Base-by-base conservation (phyloP, 2,329 filamentous ascomycete genomes). In the Xylariaceae sp. region DNA sequence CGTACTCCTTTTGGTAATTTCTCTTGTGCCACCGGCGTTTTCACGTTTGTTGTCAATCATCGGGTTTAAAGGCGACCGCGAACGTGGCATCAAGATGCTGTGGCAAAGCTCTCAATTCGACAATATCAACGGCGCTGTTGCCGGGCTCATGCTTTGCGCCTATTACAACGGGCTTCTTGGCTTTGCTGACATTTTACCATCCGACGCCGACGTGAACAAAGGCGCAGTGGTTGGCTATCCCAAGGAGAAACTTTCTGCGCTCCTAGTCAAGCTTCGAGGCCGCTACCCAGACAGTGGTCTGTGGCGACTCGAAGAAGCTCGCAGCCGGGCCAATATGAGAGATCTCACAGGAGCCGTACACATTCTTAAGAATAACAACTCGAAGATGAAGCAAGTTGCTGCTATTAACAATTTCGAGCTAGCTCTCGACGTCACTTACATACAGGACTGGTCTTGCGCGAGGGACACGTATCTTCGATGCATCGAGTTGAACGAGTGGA, bases 111-210 rank as follows among this genome's bases (percentile, higher is more conserved):
- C 89, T 18, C 83, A 85, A 44, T 94, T 91, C 66, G 72, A 85
- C 54, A 96, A 96, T 66, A 81, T 97, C 62, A 95, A 96, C 63
- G 92, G 91, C n/a, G 92, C 89, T 6, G 86, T 97, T 64, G 85
- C 91, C 0, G 89, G 86, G 0, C 76, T 97, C 38, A 80, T 89
- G 22, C 74, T 96, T 0, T 76, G 97, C 14, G 85, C 82, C 1
- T 97, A 90, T 68, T 95, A 96, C 70, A 95, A 96, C 64, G 87
- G 86, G 6, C 80, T 96, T 31, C 78, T 95, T 14, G 89, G 88
- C 1, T 86, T 90, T 58, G 89, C 90, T 54, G 94, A 99, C 64
- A 96, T 99, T 48, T 75, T 95, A 14, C 86, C 89, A 0, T 77
- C 73, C 1, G 76, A 81, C 17, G 70, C 75, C 1, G 80, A 84